These are phyloP conservation scores for Chernovozyma sophiae-reginae DNA, from an alignment of 1,139 yeast species.

Conservation along the genomic window DNA sequence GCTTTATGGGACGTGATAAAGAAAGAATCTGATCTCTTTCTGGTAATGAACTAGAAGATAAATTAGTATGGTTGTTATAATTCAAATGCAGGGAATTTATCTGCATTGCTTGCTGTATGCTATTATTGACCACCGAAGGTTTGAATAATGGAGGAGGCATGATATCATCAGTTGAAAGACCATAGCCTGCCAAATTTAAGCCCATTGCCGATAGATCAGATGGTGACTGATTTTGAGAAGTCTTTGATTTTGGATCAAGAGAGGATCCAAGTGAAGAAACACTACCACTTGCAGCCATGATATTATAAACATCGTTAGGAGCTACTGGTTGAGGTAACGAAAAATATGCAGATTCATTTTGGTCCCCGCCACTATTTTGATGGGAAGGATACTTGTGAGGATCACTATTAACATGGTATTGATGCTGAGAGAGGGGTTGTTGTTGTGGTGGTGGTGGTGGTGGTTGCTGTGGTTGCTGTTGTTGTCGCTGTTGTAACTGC, in stretches of 20 bases:
- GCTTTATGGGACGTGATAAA: neutral
- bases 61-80: too few relatives aligned
- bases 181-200: conserved; percentile 22
- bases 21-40: neutral
- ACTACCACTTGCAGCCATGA: conserved; percentile 14
- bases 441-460: neutral
- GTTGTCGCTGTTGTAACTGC: conserved; percentile 1
- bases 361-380: neutral
- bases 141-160: conserved; percentile 18
- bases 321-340: neutral
- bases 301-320: conserved; percentile 5
- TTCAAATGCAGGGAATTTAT: neutral
- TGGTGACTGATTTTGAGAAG: conserved; percentile 1
- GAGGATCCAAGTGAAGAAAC: conserved; percentile 20
- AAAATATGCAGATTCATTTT: neutral
- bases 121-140: conserved; percentile 1
- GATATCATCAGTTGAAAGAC: conserved; percentile 24
- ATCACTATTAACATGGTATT: neutral
- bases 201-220: conserved; percentile 14
- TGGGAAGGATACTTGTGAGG: neutral
- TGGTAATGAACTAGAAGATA: conserved; percentile 5
- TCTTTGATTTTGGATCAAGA: conserved; percentile 26
- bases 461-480: conserved; percentile 1
- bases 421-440: too few relatives aligned
- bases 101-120: neutral